phyloP scores from a whole-genome alignment of 1,139 yeast species.

The Diutina sp. region DNA sequence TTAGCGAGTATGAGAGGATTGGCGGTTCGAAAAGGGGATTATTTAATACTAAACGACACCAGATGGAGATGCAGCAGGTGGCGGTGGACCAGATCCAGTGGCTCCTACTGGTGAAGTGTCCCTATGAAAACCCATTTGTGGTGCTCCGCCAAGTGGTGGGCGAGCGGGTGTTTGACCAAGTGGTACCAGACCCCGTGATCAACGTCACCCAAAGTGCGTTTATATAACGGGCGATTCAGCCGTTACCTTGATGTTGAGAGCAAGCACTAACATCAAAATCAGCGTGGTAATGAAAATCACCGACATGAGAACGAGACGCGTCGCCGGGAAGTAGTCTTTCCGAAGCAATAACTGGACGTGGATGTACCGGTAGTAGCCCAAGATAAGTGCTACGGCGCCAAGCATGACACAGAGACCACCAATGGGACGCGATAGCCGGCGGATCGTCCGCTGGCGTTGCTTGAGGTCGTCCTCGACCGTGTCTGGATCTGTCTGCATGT shows the following conservation, averaged over 20 bases:
- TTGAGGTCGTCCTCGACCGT: too few species aligned
- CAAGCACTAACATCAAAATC: neutral
- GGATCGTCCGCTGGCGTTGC: neutral
- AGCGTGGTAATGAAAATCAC: neutral
- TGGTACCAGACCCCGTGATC: neutral
- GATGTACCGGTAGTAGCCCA: neutral
- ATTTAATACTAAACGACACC: neutral
- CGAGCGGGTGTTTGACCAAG: neutral
- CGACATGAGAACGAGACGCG: neutral
- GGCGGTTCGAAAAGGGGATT: constrained; percentile 2
- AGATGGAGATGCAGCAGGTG: neutral
- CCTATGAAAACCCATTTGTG: constrained; percentile 2
- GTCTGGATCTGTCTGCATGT: neutral
- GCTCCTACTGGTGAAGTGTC: constrained; percentile 14
- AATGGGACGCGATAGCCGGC: neutral
- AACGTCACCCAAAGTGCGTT: neutral
- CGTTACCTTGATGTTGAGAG: constrained; percentile 7
- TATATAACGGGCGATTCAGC: constrained; percentile 7
- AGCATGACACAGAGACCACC: neutral
- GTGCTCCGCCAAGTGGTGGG: neutral
- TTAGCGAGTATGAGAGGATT: constrained; percentile 11
- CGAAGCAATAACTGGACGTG: neutral
- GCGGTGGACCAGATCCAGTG: constrained; percentile 9
- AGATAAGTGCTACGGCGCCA: neutral
- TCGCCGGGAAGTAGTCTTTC: neutral